Base-by-base conservation (phyloP, 106 monocot genomes). In the Alisma plantagoaquatica region DNA sequence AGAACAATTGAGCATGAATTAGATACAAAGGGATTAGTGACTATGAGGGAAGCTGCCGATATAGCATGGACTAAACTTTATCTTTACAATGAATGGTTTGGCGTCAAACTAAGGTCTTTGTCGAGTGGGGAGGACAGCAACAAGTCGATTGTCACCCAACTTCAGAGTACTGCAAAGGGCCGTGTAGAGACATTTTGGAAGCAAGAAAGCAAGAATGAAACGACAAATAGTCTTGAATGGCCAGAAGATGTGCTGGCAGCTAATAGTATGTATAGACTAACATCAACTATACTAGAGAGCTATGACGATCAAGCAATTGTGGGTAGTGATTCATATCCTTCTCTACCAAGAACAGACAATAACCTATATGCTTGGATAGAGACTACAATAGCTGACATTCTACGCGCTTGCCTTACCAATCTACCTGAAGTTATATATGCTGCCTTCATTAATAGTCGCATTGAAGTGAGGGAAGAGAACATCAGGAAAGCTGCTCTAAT, bases 321-420 rank as follows among this genome's bases (percentile, higher is more conserved):
- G 9, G 12, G 3, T 1, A 38, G 14, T 14, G 14, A 14, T 14
- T 38, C 35, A 14, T 38, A 38, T 14, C 35, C 35, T 38, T 38
- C 6, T 14, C 35, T 38, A 7, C 35, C 35, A 38, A 38, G 35
- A 38, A 38, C 32, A 38, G 48, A 49, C 9, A n/a, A 16, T n/a
- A 31, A 49, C 2, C 23, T 61, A 23, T 61, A 48, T 17, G 1
- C 0, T 11, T 49, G 51, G 51, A 3, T 63, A 20, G 24, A n/a
- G 23, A 19, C 4, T 27, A 38, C 27, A 41, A 63, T 63, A 3
- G 23, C 51, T 14, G 47, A 61, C 24, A 32, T 61, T 4, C 11
- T 61, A 23, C 43, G 61, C 4, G 61, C 61, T 15, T 61, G 61
- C 23, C 27, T 61, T 20, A 42, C 63, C 33, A 56, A 41, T 29